A percentile compares a stretch with the other conserved stretches of the same genome.
Conservation (phyloP, 2,329 filamentous ascomycete species). For the Grosmannia huntii region DNA sequence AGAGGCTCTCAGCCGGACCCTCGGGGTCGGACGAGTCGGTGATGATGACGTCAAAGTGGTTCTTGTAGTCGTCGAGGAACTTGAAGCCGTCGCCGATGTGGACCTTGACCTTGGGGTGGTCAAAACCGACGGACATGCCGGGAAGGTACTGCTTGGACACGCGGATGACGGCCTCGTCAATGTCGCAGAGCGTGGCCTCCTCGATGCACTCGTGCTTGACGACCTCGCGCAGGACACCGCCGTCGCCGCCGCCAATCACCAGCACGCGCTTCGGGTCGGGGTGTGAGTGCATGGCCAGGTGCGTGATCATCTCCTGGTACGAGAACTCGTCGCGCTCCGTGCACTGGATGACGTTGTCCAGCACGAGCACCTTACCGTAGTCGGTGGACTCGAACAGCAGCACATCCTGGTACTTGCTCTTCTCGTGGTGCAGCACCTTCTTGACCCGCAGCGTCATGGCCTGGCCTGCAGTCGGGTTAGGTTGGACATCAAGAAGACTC, state of each 20-base stretch:
- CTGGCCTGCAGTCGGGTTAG: constrained; percentile 47
- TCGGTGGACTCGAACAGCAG: constrained; percentile 97
- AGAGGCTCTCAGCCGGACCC: constrained; percentile 87
- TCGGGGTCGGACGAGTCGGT: constrained; percentile 97
- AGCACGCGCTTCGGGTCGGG: constrained; percentile 97
- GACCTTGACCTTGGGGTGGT: constrained; percentile 84
- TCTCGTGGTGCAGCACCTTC: constrained; percentile 96
- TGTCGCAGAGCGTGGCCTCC: constrained; percentile 94
- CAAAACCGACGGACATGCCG: constrained; percentile 82
- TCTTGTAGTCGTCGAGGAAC: constrained; percentile 93
- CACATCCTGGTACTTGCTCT: constrained; percentile 98
- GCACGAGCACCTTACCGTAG: constrained; percentile 88
- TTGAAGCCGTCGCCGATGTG: constrained; percentile 98
- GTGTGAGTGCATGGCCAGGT: constrained; percentile 97
- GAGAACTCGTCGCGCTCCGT: constrained; percentile 98
- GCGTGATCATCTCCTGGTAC: constrained; percentile 99
- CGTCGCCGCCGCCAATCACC: constrained; percentile 95
- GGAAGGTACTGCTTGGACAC: constrained; percentile 97
- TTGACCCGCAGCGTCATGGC: constrained; percentile 98
- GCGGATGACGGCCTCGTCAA: constrained; percentile 97
- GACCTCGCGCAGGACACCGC: constrained; percentile 92
- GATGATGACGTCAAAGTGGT: constrained; percentile 98
- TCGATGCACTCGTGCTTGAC: constrained; percentile 98
- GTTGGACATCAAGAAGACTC: not conserved
- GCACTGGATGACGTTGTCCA: constrained; percentile 98